Conservation (phyloP, 345 rosid genomes). For the Clausena lansium region DNA sequence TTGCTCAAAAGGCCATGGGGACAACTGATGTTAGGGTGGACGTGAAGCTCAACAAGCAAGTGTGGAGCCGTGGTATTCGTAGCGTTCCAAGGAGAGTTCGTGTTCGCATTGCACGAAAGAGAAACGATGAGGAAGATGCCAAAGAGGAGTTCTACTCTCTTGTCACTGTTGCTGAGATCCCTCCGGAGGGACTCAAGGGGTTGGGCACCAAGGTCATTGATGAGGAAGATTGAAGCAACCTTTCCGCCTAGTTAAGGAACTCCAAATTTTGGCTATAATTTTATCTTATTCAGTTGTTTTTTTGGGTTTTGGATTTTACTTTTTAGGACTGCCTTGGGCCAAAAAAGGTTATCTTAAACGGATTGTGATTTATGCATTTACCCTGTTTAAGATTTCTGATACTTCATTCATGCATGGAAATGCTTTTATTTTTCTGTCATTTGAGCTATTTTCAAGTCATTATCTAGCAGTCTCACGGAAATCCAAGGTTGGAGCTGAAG, state of each 20-base stretch:
- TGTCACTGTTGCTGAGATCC: constrained; percentile 61
- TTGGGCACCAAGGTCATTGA: constrained; percentile 69
- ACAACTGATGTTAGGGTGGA: constrained; percentile 72
- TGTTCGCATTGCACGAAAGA: constrained; percentile 72
- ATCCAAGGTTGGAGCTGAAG: not conserved
- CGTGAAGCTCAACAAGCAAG: constrained; percentile 77
- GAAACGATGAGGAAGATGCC: constrained; percentile 82
- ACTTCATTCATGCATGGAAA: not conserved
- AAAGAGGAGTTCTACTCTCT: constrained; percentile 81
- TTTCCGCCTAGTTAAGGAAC: not conserved
- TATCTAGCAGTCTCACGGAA: not conserved
- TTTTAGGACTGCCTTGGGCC: not conserved
- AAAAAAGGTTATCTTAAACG: not conserved
- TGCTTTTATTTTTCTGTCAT: not conserved
- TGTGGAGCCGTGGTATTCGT: constrained; percentile 84
- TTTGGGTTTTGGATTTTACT: not conserved
- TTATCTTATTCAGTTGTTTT: not conserved
- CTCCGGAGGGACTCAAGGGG: constrained; percentile 57
- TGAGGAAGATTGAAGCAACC: constrained; percentile 46
- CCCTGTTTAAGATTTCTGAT: not conserved
- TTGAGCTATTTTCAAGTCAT: not conserved
- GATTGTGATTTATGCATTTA: constrained; percentile 2
- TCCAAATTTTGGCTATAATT: constrained; percentile 13
- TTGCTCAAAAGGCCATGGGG: constrained; percentile 74
- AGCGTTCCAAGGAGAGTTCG: constrained; percentile 76